These are phyloP conservation scores for Jacaranda mimosifolia DNA, from an alignment of 257 asterid species.

Conservation along the genomic window DNA sequence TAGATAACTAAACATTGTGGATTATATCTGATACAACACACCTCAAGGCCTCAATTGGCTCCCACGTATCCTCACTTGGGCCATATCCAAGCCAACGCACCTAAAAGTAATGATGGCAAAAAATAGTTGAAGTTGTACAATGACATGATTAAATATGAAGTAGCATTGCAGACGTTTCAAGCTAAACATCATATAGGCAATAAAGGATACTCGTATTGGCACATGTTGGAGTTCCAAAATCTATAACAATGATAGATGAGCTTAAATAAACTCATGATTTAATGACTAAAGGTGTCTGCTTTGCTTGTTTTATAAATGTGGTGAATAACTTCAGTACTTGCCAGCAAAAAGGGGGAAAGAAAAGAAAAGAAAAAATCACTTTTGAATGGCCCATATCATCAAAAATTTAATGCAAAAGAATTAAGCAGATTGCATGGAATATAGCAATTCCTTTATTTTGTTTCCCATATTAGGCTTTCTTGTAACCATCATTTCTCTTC, in stretches of 20 bases:
- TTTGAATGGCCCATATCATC: background rate
- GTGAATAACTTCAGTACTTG: background rate
- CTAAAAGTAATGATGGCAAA: constrained; percentile 42
- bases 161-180: constrained; percentile 16
- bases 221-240: background rate
- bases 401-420: background rate
- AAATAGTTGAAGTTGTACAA: constrained; percentile 7
- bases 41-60: constrained; percentile 53
- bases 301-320: background rate
- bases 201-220: background rate
- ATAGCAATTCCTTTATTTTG: background rate
- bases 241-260: background rate
- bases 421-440: background rate
- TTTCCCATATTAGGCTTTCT: background rate
- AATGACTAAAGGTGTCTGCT: constrained; percentile 5
- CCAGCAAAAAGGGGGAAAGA: background rate
- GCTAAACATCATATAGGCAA: constrained; percentile 22
- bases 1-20: constrained; percentile 10
- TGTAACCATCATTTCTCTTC: background rate
- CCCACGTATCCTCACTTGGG: constrained; percentile 62
- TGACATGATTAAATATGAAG: background rate
- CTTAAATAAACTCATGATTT: background rate
- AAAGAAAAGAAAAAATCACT: background rate
- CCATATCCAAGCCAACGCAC: constrained; percentile 65
- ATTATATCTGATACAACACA: constrained; percentile 32